Evolutionary conservation across 1,284 basidiomycete genomes (phyloP), one percentile per base, ranked within the genome.

Genomic region (Puccinia polysora): DNA sequence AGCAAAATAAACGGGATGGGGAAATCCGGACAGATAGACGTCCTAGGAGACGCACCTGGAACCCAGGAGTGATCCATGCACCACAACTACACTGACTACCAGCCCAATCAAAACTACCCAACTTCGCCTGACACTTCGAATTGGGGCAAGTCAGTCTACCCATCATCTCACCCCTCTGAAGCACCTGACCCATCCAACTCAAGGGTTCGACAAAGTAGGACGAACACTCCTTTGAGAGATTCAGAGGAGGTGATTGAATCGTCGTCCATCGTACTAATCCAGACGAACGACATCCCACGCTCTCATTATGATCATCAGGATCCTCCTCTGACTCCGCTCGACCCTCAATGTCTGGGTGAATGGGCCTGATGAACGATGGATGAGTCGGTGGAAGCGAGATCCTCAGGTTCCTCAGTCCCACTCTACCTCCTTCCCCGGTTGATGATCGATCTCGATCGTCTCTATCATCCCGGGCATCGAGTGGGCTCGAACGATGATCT

Each of bases 41-140:
- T 55, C 32, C 20, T 25, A 74, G 4, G 34, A 12, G 34, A 32
- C 38, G 1, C 14, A 68, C 55, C 34, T 63, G 59, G 43, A 71
- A 71, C 0, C 34, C 90, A 30, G 91, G 91, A 5, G 87, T 87
- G 36, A 94, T 89, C 91, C 91, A 94, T 77, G 88, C 86, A 77
- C 87, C 88, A 78, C 93, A 97, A 25, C 89, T 89, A 80, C 93
- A 97, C 78, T 89, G 87, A 56, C 91, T 87, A 0, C 95, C 95
- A 2, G 94, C 91, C 95, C 95, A 98, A 80, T 96, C 93, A 78
- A 88, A 98, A 78, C 89, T 95, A 3, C 95, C 95, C 28, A 98
- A 84, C 81, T 98, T 98, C 20, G 85, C 86, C 0, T 85, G 84
- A 77, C 95, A 98, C 78, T 89, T 91, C 76, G 86, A 84, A 78